Conservation (phyloP, 108 stramenopile genomes). For the Cyclotella kingstonii region DNA sequence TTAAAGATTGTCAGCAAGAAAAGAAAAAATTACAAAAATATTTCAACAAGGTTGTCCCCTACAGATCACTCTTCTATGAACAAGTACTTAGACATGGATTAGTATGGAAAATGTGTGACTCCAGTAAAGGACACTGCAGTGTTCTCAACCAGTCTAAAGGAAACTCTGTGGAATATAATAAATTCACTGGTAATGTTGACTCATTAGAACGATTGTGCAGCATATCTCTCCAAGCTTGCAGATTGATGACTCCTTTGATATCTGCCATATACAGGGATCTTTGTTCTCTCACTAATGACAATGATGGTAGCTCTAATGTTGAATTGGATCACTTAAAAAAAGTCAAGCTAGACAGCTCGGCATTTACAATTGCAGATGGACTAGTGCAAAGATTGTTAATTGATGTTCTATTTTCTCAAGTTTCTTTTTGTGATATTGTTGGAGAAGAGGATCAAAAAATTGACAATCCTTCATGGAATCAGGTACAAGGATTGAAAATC, state of each 20-base stretch:
- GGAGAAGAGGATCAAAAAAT: slow-evolving; percentile 40
- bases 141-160: too few relatives aligned
- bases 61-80: too few relatives aligned
- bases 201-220: slow-evolving; percentile 36
- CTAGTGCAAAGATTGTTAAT: slow-evolving; percentile 52
- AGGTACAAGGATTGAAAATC: slow-evolving; percentile 9
- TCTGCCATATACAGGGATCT: slow-evolving; percentile 35
- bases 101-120: too few relatives aligned
- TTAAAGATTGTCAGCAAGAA: too few relatives aligned
- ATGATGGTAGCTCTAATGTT: neutral
- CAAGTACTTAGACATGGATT: too few relatives aligned
- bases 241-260: slow-evolving; percentile 49
- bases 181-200: slow-evolving; percentile 7
- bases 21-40: too few relatives aligned
- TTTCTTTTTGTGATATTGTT: slow-evolving; percentile 33
- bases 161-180: too few relatives aligned
- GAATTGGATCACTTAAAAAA: slow-evolving; percentile 1
- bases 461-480: neutral
- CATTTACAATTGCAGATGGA: slow-evolving; percentile 65
- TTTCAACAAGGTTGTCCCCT: too few relatives aligned
- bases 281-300: neutral
- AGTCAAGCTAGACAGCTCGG: slow-evolving; percentile 46
- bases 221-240: slow-evolving; percentile 31
- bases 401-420: slow-evolving; percentile 26
- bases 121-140: too few relatives aligned